phyloP scores from a whole-genome alignment of 495 filamentous ascomycete genomes.

The Ramalina intermedia region DNA sequence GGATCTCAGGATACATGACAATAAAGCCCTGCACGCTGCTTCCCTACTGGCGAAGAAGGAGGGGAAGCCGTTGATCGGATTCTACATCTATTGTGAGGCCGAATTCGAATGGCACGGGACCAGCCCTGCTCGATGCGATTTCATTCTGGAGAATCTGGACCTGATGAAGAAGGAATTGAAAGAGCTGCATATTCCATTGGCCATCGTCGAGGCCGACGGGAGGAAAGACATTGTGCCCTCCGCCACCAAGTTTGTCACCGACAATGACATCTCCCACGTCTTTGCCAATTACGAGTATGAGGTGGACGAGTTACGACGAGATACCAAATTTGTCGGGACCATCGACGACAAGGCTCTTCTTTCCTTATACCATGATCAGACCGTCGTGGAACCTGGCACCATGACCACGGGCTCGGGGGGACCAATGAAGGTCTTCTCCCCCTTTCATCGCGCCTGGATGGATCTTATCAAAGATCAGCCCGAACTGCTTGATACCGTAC shows the following conservation, averaged over 20 bases:
- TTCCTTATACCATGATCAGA: conserved; percentile 26
- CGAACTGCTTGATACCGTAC: conserved; percentile 19
- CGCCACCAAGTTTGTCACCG: conserved; percentile 23
- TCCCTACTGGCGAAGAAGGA: conserved; percentile 17
- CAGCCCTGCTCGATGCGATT: conserved; percentile 25
- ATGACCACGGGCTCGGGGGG: conserved; percentile 20
- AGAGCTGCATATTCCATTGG: conserved; percentile 25
- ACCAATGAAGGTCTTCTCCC: conserved; percentile 31
- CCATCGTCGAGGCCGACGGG: conserved; percentile 19
- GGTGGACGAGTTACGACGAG: conserved; percentile 53
- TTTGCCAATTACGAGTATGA: conserved; percentile 67
- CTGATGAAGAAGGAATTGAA: conserved; percentile 25
- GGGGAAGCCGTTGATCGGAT: conserved; percentile 22
- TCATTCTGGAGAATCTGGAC: conserved; percentile 26
- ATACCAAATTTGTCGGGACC: conserved; percentile 22
- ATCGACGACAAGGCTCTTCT: conserved; percentile 15
- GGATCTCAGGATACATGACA: conserved; percentile 30
- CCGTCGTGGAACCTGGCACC: conserved; percentile 24
- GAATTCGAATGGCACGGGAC: conserved; percentile 30
- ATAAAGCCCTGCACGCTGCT: conserved; percentile 24
- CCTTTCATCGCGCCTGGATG: conserved; percentile 27
- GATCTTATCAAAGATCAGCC: conserved; percentile 18
- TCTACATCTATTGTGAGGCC: conserved; percentile 23
- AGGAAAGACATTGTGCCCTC: conserved; percentile 21
- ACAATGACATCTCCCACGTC: conserved; percentile 34